Evolutionary conservation across 345 rosid species (phyloP), one percentile per base, ranked within the genome.

Genomic region (Lepidium aucheri): DNA sequence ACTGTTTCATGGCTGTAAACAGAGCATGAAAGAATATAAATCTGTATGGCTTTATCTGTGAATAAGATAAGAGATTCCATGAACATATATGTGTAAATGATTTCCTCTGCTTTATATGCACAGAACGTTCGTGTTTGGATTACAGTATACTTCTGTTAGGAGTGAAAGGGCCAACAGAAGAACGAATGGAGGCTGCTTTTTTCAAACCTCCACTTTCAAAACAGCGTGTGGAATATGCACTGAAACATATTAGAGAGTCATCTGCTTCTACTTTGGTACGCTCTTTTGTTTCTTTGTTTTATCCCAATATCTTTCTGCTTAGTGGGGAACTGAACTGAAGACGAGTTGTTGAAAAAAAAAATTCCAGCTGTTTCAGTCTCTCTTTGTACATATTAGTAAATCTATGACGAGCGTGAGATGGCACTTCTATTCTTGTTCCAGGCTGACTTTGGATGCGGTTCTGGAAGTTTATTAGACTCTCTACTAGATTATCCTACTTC

Each of bases 361-460:
- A 13, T 5, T 46, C 16, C 3, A 12, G 5, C 9, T 14, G n/a
- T 32, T 13, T 32, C 4, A 53, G 13, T 78, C 15, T 58, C 13
- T 30, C 35, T 24, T 41, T 9, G 33, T 15, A 58, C 26, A 20
- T n/a, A 20, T 14, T 67, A 57, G 51, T 33, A 59, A 41, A 34
- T 35, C 61, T 49, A 26, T 55, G 20, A 57, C 14, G 36, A 49
- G 15, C 42, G 5, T 51, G 8, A 61, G 50, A 63, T 77, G 49
- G 9, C 32, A 46, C 65, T 53, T 35, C 17, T 53, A 7, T 42
- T 75, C 22, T 54, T 63, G 32, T 58, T 65, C 68, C 68, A 89
- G 98, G 84, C 80, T 79, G 98, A 92, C 74, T 87, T 87, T 79
- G 98, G 98, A 47, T 92, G 97, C 57, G 97, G 95, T 60, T 83